phyloP scores from a whole-genome alignment of 2,329 filamentous ascomycete species.

The Colletotrichum orchidophilum region DNA sequence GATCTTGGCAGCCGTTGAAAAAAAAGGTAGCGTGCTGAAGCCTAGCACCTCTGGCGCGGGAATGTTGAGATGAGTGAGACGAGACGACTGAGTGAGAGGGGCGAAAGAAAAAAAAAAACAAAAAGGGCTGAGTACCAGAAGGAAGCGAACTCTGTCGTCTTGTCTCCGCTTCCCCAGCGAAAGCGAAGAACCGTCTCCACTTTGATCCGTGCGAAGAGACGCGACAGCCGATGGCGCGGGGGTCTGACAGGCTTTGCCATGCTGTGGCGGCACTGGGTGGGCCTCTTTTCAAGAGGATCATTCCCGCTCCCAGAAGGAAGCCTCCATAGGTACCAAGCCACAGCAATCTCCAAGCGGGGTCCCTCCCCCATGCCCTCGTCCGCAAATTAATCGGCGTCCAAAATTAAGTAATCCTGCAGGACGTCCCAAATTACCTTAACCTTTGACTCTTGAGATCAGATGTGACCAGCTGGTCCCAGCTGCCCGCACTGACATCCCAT shows the following conservation, averaged over 20 bases:
- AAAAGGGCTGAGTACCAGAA: conserved; percentile 18
- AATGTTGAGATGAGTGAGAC: not conserved
- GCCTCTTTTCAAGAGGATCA: not conserved
- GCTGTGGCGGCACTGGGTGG: not conserved
- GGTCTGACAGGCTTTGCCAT: conserved; percentile 11
- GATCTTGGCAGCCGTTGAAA: not conserved
- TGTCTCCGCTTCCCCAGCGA: conserved; percentile 2
- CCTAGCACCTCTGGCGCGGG: not conserved
- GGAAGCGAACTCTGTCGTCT: conserved; percentile 20
- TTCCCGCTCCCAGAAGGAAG: not conserved
- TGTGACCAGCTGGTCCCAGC: conserved; percentile 7
- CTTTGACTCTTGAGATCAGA: too few species aligned
- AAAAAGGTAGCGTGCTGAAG: not conserved
- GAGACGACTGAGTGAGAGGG: conserved; percentile 20
- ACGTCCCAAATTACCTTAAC: not conserved
- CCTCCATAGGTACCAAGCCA: not conserved
- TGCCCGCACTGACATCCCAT: not conserved
- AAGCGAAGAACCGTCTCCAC: not conserved
- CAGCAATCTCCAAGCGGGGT: not conserved
- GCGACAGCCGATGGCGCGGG: conserved; percentile 13
- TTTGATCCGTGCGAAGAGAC: conserved; percentile 11
- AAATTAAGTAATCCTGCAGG: conserved; percentile 24
- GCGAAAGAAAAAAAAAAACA: not conserved
- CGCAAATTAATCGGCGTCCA: not conserved
- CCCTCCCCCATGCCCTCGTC: not conserved